Conservation (phyloP, 2,329 filamentous ascomycete genomes). For the Fusarium neocosmosporiellum region DNA sequence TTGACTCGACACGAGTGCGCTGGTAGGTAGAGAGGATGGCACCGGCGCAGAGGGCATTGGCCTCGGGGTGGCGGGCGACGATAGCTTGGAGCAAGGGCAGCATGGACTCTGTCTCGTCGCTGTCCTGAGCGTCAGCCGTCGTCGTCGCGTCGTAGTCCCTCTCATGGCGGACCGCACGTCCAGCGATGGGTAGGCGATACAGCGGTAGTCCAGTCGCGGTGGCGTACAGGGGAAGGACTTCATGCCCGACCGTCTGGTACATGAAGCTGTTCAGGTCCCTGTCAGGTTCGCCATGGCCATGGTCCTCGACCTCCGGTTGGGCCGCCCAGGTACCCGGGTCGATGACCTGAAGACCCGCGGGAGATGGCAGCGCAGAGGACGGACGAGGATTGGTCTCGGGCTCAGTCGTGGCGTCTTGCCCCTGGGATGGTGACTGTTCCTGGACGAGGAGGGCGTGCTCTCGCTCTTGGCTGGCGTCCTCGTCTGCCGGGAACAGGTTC, state of each 20-base stretch:
- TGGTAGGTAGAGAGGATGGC: slow-evolving; percentile 97
- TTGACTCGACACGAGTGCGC: slow-evolving; percentile 92
- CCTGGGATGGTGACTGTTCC: slow-evolving; percentile 20
- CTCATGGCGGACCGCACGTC: slow-evolving; percentile 75
- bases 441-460: background rate
- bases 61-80: slow-evolving; percentile 76
- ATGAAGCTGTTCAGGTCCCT: slow-evolving; percentile 93
- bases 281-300: slow-evolving; percentile 36
- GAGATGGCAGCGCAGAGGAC: slow-evolving; percentile 19
- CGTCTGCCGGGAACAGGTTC: slow-evolving; percentile 75
- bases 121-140: slow-evolving; percentile 35
- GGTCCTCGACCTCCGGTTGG: slow-evolving; percentile 10
- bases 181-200: slow-evolving; percentile 82
- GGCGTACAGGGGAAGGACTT: slow-evolving; percentile 86
- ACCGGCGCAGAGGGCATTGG: slow-evolving; percentile 88
- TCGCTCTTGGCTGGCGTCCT: slow-evolving; percentile 9
- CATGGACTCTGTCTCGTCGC: slow-evolving; percentile 91
- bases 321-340: slow-evolving; percentile 36
- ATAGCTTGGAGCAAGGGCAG: slow-evolving; percentile 78
- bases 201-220: slow-evolving; percentile 83
- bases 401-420: slow-evolving; percentile 28
- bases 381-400: slow-evolving; percentile 7
- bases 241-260: slow-evolving; percentile 98
- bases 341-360: slow-evolving; percentile 36
- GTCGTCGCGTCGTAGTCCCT: slow-evolving; percentile 71